Base-by-base conservation (phyloP, 2,329 filamentous ascomycete species). In the Podosphaera fusca region DNA sequence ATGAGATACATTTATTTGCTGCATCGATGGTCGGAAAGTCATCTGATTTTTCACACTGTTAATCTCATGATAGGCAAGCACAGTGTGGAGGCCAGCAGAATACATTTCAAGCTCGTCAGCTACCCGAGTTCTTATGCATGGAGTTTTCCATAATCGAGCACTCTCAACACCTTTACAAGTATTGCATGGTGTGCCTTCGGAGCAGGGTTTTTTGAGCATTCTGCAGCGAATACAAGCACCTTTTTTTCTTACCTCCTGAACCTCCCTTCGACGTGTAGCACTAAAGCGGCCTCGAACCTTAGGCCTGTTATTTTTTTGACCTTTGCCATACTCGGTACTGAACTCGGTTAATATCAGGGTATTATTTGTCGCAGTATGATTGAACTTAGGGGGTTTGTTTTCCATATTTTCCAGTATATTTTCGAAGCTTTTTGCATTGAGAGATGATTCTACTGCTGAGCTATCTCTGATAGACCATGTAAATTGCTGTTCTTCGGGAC, bases 181-280 rank as follows among this genome's bases (percentile, higher is more conserved):
- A 56, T 77, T 74, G 61, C 80, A 84, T 0, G 80, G 79, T 5
- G 73, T 76, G 36, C 78, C 80, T 58, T 74, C 75, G n/a, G 78
- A 80, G 63, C 80, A 84, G 1, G 78, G 80, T 68, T 84, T 84
- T 58, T 80, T 74, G 40, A 84, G 68, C 60, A 83, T 82, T 42
- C 79, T 74, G 63, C 80, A 84, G 50, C 80, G 72, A 56, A 82
- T 81, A 62, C 80, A 84, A 10, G 80, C 80, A 4, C 80, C 80
- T 40, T 80, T 74, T 62, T 80, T 79, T 31, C 80, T 75, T 30
- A 83, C 77, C 60, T 79, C 77, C 61, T 81, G 78, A 1, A 84
- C 80, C 63, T 83, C 77, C 64, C 78, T 80, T 30, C 80, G 72
- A n/a, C 80, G 72, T 1, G 70, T 70, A 4, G 76, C 71, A 29